Conservation (phyloP, 768 basidiomycete species). For the Pleurotus sapidus region DNA sequence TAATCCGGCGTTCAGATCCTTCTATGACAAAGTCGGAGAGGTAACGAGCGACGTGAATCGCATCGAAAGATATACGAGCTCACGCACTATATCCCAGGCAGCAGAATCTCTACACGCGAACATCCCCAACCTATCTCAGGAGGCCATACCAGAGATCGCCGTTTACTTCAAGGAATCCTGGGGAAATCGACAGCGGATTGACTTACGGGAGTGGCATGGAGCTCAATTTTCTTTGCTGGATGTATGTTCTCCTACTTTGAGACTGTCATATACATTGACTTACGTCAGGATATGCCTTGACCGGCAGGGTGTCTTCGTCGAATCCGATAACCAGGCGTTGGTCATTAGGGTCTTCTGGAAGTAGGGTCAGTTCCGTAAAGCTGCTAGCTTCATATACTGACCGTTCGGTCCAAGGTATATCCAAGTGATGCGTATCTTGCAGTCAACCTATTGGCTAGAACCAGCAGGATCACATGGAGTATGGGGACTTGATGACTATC, state of each 20-base stretch:
- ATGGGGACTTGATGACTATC: conserved; percentile 97
- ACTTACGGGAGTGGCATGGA: conserved; percentile 99
- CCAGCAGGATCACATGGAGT: conserved; percentile 99
- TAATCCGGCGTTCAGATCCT: conserved; percentile 92
- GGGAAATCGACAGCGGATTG: conserved; percentile 90
- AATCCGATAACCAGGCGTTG: conserved; percentile 68
- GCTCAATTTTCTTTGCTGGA: conserved; percentile 94
- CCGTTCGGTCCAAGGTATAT: conserved; percentile 68
- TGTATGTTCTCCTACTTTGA: conserved; percentile 52
- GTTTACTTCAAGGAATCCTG: conserved; percentile 84
- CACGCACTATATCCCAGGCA: conserved; percentile 30
- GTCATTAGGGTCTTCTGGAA: conserved; percentile 90
- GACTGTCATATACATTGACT: not conserved
- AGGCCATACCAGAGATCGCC: conserved; percentile 66
- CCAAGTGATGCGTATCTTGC: conserved; percentile 77
- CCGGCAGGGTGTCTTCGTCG: conserved; percentile 59
- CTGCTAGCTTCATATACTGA: not conserved
- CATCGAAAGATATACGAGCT: too few species aligned
- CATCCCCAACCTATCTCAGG: conserved; percentile 55
- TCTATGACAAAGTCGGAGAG: conserved; percentile 79
- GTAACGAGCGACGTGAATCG: conserved; percentile 30
- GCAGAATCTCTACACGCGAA: conserved; percentile 55
- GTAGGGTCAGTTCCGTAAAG: conserved; percentile 29
- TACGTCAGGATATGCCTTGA: conserved; percentile 74
- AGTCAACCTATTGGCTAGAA: conserved; percentile 96